A percentile compares a stretch with the other conserved stretches of the same genome.
These are phyloP conservation scores for Begonia loranthoides DNA, from an alignment of 306 rosid genomes.

Conservation along the genomic window DNA sequence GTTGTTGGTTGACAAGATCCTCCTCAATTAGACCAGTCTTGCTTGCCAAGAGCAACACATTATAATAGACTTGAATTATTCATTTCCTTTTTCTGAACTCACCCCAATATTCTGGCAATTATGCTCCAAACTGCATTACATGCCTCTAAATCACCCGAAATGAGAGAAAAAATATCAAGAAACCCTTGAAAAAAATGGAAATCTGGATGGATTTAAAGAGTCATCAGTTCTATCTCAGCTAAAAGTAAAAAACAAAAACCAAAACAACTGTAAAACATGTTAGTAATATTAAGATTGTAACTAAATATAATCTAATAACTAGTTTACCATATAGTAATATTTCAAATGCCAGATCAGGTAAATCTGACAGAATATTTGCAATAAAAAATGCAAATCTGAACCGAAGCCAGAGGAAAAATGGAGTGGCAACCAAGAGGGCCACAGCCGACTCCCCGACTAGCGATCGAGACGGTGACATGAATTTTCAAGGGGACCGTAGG, in stretches of 20 bases:
- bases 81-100: constrained; percentile 46
- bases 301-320: constrained; percentile 6
- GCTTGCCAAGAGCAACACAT: constrained; percentile 44
- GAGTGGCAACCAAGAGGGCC: too few relatives aligned
- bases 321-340: constrained; percentile 47
- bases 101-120: constrained; percentile 47
- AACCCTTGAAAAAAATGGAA: constrained; percentile 49
- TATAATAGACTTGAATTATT: constrained; percentile 34
- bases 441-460: too few relatives aligned
- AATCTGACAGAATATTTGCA: constrained; percentile 79
- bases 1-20: too few relatives aligned
- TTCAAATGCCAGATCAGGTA: constrained; percentile 34
- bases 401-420: too few relatives aligned
- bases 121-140: constrained; percentile 79
- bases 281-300: constrained; percentile 1
- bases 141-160: constrained; percentile 72
- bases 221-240: constrained; percentile 10
- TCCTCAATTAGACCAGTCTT: constrained; percentile 74
- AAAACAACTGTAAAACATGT: too few relatives aligned
- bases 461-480: too few relatives aligned
- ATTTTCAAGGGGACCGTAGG: too few relatives aligned
- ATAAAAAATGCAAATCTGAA: constrained; percentile 56
- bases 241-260: too few relatives aligned
- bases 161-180: constrained; percentile 71
- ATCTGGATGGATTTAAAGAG: constrained; percentile 33